Evolutionary conservation across 495 filamentous ascomycete species (phyloP).

Genomic region (Penicillium coffeae): DNA sequence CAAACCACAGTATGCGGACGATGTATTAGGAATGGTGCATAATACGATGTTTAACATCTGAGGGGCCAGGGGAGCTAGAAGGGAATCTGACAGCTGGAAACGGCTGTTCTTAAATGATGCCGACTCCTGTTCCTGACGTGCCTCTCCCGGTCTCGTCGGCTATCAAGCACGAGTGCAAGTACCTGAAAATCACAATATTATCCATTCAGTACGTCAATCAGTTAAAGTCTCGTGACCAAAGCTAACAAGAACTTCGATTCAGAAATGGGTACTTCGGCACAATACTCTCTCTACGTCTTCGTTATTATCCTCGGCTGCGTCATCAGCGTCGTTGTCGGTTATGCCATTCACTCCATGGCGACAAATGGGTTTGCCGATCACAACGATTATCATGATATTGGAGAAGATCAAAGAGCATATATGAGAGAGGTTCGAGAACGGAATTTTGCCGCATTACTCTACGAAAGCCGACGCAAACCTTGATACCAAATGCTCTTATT

Average conservation of each 20-base stretch:
- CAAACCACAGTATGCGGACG: not conserved
- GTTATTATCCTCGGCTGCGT: constrained; percentile 21
- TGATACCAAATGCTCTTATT: no score
- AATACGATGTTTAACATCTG: no score
- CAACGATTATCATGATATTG: constrained; percentile 4
- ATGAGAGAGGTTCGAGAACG: constrained; percentile 21
- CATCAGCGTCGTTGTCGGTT: constrained; percentile 20
- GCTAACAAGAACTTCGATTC: no score
- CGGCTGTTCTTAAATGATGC: not conserved
- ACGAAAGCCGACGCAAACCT: not conserved
- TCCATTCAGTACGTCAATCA: no score
- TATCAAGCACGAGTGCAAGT: no score
- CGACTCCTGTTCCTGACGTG: not conserved
- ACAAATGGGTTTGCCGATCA: constrained; percentile 17
- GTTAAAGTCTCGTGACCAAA: no score
- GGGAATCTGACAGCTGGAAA: no score
- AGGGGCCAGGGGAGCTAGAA: no score
- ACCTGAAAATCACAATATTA: no score
- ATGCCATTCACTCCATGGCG: constrained; percentile 18
- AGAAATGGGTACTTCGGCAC: not conserved
- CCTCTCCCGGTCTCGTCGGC: not conserved
- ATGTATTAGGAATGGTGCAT: not conserved
- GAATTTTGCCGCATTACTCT: constrained; percentile 1
- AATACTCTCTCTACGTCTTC: constrained; percentile 14
- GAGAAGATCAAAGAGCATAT: constrained; percentile 19